Evolutionary conservation across 495 filamentous ascomycete species (phyloP).

Genomic region (Hypoxylon cercidicola): DNA sequence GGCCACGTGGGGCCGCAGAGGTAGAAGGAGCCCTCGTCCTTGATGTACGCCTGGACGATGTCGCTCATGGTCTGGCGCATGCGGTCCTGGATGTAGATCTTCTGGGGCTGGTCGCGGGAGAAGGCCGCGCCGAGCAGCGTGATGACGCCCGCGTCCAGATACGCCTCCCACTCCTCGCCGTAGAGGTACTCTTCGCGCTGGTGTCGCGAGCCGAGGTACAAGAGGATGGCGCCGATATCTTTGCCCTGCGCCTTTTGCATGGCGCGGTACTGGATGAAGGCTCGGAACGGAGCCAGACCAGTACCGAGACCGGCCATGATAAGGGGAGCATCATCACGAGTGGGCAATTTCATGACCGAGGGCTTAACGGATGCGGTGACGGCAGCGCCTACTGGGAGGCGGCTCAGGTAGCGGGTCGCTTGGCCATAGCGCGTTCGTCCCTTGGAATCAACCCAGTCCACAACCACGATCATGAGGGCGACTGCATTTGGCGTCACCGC

Average conservation of each 20-base stretch:
- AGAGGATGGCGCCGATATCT: constrained; percentile 89
- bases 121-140: constrained; percentile 94
- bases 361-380: constrained; percentile 95
- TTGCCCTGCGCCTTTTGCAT: constrained; percentile 96
- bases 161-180: constrained; percentile 99
- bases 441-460: constrained; percentile 88
- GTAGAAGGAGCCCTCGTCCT: constrained; percentile 91
- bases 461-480: constrained; percentile 97
- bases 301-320: constrained; percentile 99
- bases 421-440: constrained; percentile 93
- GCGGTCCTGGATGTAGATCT: constrained; percentile 99
- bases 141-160: constrained; percentile 93
- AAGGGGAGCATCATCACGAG: constrained; percentile 83
- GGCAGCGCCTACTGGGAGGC: constrained; percentile 74
- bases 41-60: constrained; percentile 88
- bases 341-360: constrained; percentile 94
- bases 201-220: constrained; percentile 97
- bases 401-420: constrained; percentile 86
- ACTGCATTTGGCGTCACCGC: constrained; percentile 88
- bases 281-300: constrained; percentile 95
- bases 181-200: constrained; percentile 99
- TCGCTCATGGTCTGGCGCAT: constrained; percentile 91
- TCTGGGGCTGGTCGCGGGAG: constrained; percentile 95
- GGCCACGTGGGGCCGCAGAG: constrained; percentile 98
- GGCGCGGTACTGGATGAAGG: constrained; percentile 97